A percentile compares a stretch with the other conserved stretches of the same genome.
Evolutionary conservation across 768 basidiomycete species (phyloP).

Genomic region (Hebeloma cylindrosporum): DNA sequence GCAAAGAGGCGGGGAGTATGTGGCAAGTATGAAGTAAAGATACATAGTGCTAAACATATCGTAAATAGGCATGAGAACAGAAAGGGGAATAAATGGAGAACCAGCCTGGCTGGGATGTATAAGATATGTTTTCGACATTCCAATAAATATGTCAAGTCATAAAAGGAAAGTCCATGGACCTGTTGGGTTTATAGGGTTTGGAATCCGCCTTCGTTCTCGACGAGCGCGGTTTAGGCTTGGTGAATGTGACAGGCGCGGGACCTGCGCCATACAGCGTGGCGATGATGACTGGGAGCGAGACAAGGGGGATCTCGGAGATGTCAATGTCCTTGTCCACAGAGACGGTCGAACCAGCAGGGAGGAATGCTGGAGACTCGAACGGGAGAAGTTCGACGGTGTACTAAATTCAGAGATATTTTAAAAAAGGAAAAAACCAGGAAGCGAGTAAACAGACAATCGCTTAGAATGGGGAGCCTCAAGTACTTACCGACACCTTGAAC

Average conservation of each 20-base stretch:
- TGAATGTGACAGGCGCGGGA: conserved; percentile 23
- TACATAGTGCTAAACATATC: no score
- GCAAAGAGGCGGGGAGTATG: no score
- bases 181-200: neutral
- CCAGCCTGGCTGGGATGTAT: no score
- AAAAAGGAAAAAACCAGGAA: neutral
- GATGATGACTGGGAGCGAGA: conserved; percentile 27
- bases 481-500: conserved; percentile 30
- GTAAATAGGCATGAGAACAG: no score
- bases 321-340: neutral
- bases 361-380: conserved; percentile 23
- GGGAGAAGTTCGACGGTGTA: conserved; percentile 27
- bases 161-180: neutral
- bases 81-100: no score
- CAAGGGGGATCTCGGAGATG: conserved; percentile 14
- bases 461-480: neutral
- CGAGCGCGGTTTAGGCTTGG: conserved; percentile 15
- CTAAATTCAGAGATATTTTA: no score
- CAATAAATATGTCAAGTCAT: no score
- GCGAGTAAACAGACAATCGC: neutral
- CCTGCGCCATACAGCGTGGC: conserved; percentile 28
- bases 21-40: no score
- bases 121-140: no score
- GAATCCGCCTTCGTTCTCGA: conserved; percentile 5
- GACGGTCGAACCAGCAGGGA: conserved; percentile 1